Base-by-base conservation (phyloP, 805 yeast species). In the Hanseniaspora valbyensis region DNA sequence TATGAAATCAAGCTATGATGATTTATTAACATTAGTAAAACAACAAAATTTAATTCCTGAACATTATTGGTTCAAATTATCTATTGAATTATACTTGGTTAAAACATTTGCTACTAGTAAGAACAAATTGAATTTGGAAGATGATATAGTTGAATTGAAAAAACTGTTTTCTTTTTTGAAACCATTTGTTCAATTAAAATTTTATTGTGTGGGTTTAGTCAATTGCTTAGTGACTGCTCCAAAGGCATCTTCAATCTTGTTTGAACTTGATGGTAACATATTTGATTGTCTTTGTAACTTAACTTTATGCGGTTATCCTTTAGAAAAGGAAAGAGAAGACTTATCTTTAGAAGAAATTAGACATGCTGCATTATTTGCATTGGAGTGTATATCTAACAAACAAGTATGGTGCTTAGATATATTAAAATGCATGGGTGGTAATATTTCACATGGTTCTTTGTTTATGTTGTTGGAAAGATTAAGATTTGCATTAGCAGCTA, bases 401-500 rank as follows among this genome's bases (percentile, higher is more conserved):
- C 77, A 78, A 42, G 73, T 73, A 3, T 82, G 88, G 76, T 81
- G 89, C 16, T 71, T 81, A 44, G 96, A 88, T 56, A 71, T 89
- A 21, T 71, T 88, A 49, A 73, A 87, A 52, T 79, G 84, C 12
- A 63, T 88, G 55, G 86, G 92, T 19, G 96, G 92, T 9, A 86
- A 86, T 61, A 87, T 89, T 36, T 78, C 80, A 54, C 95, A 89
- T 64, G 96, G 96, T 1, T 66, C 79, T 12, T 60, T 89, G 36
- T 84, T 83, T 66, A 88, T 84, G 59, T 74, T 81, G 28, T 62
- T 88, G 26, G 74, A 89, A 52, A 70, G 71, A 39, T 76, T 86
- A n/a, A 69, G 76, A 50, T 76, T 78, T 52, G 66, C 71, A 38
- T 56, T 78, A 32, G 64, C 69, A 43, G 66, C 68, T 9, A 19